These are phyloP conservation scores for Kwoniella europaea DNA, from an alignment of 768 basidiomycete genomes.

Conservation along the genomic window DNA sequence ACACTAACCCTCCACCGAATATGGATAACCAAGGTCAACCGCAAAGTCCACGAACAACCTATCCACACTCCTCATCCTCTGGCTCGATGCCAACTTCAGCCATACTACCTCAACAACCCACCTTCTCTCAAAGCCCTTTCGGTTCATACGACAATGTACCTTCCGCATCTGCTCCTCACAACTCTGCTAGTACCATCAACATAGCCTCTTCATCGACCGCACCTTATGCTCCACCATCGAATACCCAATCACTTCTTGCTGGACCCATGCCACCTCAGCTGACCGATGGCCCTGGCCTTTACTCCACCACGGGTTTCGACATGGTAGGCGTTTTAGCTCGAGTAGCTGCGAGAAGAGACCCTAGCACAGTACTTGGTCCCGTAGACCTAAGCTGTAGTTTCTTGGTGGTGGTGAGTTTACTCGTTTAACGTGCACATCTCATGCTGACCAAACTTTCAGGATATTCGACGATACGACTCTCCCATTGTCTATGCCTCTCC, in stretches of 20 bases:
- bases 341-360: constrained; percentile 74
- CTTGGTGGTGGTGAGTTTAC: constrained; percentile 66
- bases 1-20: background rate
- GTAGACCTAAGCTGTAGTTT: constrained; percentile 94
- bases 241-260: constrained; percentile 31
- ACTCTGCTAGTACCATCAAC: constrained; percentile 41
- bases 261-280: constrained; percentile 37
- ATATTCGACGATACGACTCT: constrained; percentile 76
- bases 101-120: constrained; percentile 21
- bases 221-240: constrained; percentile 49
- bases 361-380: constrained; percentile 79
- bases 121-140: constrained; percentile 13
- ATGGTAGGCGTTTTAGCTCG: constrained; percentile 78
- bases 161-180: constrained; percentile 20
- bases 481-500: constrained; percentile 92
- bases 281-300: constrained; percentile 64
- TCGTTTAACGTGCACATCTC: background rate
- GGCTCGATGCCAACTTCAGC: constrained; percentile 32
- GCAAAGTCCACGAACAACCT: constrained; percentile 2
- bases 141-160: constrained; percentile 10
- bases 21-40: background rate
- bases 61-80: constrained; percentile 17
- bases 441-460: constrained; percentile 56
- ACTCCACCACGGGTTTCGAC: constrained; percentile 91
- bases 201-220: constrained; percentile 47